Percentiles rank a stretch among this genome's conserved stretches.
Evolutionary conservation across 768 basidiomycete genomes (phyloP).

Genomic region (Tylopilus vinaceipallidus): DNA sequence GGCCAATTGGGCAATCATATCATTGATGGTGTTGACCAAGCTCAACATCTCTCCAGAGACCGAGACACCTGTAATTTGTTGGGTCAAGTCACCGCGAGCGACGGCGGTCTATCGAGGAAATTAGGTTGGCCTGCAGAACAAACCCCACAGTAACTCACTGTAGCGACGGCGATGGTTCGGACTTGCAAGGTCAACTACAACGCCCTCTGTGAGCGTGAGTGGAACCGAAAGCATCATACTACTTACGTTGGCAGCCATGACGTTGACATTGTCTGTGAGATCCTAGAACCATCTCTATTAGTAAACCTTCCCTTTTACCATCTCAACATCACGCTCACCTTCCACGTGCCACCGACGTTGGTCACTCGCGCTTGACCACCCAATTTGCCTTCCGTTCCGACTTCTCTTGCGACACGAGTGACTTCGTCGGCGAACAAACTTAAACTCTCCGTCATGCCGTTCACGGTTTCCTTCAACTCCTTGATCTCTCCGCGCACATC

Average conservation of each 20-base stretch:
- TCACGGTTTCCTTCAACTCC: conserved; percentile 89
- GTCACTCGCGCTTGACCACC: conserved; percentile 94
- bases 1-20: conserved; percentile 69
- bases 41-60: conserved; percentile 96
- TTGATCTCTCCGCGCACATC: conserved; percentile 91
- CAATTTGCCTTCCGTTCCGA: conserved; percentile 93
- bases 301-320: background rate
- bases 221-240: background rate
- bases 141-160: conserved; percentile 47
- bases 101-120: conserved; percentile 68
- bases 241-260: conserved; percentile 90
- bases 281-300: conserved; percentile 42
- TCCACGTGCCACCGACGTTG: conserved; percentile 97
- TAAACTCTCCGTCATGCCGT: conserved; percentile 89
- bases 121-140: conserved; percentile 1
- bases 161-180: conserved; percentile 89
- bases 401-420: conserved; percentile 88
- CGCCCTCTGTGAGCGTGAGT: conserved; percentile 2
- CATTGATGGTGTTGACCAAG: conserved; percentile 96
- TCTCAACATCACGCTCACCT: conserved; percentile 36
- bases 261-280: conserved; percentile 92
- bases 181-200: conserved; percentile 86
- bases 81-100: conserved; percentile 88
- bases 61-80: conserved; percentile 89
- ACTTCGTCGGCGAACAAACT: conserved; percentile 85